Evolutionary conservation across 805 yeast species (phyloP).

Genomic region (Lipomyces sp.): DNA sequence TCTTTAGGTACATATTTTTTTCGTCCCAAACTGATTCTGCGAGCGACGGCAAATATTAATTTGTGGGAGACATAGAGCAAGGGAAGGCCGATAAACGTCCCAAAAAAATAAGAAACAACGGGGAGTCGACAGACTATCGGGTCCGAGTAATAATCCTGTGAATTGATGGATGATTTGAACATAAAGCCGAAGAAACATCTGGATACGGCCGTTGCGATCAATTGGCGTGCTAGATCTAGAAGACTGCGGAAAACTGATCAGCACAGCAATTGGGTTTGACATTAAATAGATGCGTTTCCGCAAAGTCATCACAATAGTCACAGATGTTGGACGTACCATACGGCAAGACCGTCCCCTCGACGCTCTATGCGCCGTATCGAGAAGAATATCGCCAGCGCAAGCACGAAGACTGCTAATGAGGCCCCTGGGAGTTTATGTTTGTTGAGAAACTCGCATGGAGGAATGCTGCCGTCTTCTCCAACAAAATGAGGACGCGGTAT

Average conservation of each 20-base stretch:
- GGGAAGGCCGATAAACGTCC: conserved; percentile 25
- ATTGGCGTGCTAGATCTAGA: conserved; percentile 8
- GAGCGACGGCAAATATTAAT: conserved; percentile 1
- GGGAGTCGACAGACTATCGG: conserved; percentile 21
- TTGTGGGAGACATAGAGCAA: conserved; percentile 4
- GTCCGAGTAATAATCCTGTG: not conserved
- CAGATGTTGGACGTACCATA: conserved; percentile 9
- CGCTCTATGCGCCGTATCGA: conserved; percentile 2
- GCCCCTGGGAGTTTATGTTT: not conserved
- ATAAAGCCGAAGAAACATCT: not conserved
- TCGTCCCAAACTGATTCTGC: not conserved
- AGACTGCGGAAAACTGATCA: not conserved
- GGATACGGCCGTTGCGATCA: not conserved
- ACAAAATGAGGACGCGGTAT: not conserved
- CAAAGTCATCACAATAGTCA: not conserved
- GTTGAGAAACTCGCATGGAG: not conserved
- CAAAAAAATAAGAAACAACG: conserved; percentile 13
- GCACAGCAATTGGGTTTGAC: not conserved
- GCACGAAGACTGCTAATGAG: not conserved
- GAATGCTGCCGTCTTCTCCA: not conserved
- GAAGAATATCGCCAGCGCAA: not conserved
- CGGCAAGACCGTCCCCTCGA: conserved; percentile 8
- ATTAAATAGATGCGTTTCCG: not conserved
- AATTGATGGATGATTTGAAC: not conserved
- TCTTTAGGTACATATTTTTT: conserved; percentile 2